Evolutionary conservation across 1,284 basidiomycete species (phyloP), one percentile per base, ranked within the genome.

Genomic region (Microbotryum scabiosae): DNA sequence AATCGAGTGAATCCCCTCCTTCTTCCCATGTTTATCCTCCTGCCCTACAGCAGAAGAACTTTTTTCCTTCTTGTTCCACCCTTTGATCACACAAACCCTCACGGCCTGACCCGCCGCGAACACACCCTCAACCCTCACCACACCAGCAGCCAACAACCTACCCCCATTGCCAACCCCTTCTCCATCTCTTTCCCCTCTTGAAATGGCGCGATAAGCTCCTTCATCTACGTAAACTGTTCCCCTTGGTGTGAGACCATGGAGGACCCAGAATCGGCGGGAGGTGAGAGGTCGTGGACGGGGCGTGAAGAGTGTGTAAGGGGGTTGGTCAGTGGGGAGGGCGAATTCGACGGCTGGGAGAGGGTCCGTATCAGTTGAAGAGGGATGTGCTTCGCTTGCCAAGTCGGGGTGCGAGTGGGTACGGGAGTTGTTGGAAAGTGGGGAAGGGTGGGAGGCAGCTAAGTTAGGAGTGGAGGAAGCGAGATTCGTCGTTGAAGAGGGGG

Each of bases 101-200:
- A 98, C 92, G 0, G 92, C 94, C 75, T 97, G 93, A 32, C 92
- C 91, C 2, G 88, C 85, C 0, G 94, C 94, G 75, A 97, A 98
- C 0, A 83, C 83, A 10, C 94, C 94, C 47, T 85, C 83, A 41
- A 97, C 86, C 3, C 84, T 86, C 6, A 91, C 73, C 1, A 98
- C 92, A 14, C 96, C 96, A 2, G 85, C 93, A 0, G 94, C 85
- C 9, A 98, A 82, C 2, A 98, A 78, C 20, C 94, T 81, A 1
- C 93, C 93, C 9, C 94, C 94, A 88, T 74, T 97, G 85, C 45
- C 87, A 81, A 61, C 62, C 0, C 60, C 50, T 7, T 65, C 63
- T 1, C 62, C 65, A 32, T 63, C 61, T 8, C 64, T 50, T 21
- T 68, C 63, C 23, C 63, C 62, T 23, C 85, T 82, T 1, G 86